Evolutionary conservation across 2,329 filamentous ascomycete genomes (phyloP).

Genomic region (Verticillium albo-atrum): DNA sequence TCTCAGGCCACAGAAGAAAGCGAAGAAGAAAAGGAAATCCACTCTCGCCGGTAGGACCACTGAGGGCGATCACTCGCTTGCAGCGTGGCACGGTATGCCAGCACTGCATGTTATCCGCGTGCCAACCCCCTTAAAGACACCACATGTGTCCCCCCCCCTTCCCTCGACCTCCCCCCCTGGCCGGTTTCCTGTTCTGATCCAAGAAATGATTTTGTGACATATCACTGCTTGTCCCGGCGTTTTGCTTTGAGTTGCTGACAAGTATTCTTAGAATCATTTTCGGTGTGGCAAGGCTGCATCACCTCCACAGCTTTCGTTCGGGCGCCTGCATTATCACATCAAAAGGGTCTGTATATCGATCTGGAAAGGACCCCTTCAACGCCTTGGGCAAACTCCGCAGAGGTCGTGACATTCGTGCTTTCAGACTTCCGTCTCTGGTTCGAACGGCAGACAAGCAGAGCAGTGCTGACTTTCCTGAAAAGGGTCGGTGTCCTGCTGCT

Average conservation of each 20-base stretch:
- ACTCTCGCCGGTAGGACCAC: neutral
- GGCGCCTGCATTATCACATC: neutral
- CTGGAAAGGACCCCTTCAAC: neutral
- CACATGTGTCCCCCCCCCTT: neutral
- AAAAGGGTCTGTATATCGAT: neutral
- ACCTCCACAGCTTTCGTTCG: neutral
- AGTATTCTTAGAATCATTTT: neutral
- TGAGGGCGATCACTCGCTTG: neutral
- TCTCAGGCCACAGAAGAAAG: neutral
- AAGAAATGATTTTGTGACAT: neutral
- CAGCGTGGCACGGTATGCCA: neutral
- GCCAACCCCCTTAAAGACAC: neutral
- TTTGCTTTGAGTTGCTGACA: neutral
- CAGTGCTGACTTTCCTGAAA: too few species aligned
- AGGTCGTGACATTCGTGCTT: too few species aligned
- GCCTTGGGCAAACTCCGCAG: neutral
- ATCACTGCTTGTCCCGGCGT: neutral
- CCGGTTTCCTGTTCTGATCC: neutral
- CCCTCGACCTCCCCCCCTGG: neutral
- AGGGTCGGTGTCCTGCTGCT: too few species aligned
- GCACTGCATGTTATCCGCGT: neutral
- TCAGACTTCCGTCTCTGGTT: too few species aligned
- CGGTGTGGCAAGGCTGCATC: neutral
- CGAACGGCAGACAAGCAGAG: too few species aligned
- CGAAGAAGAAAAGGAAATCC: neutral